Percentiles rank a stretch among this genome's conserved stretches.
phyloP scores from a whole-genome alignment of 495 filamentous ascomycete genomes.

The Sordaria brevicollis region DNA sequence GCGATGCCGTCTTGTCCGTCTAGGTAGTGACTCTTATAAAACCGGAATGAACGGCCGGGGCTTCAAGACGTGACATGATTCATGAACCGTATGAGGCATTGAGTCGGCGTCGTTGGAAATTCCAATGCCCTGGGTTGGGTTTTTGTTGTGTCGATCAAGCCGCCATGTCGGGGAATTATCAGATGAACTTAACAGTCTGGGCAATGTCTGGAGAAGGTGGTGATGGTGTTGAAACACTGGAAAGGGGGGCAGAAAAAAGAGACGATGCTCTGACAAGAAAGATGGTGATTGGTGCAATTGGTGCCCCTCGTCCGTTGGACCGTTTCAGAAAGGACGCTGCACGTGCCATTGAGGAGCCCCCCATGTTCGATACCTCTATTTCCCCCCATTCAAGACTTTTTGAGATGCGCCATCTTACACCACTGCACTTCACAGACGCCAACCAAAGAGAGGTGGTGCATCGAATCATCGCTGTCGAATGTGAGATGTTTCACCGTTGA shows the following conservation, averaged over 20 bases:
- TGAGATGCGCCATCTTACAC: background rate
- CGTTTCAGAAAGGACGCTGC: background rate
- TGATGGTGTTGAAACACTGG: background rate
- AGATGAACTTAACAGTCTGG: background rate
- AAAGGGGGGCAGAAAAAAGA: background rate
- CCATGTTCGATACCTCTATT: too few relatives aligned
- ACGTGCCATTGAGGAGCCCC: background rate
- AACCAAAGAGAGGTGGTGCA: background rate
- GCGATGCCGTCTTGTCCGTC: background rate
- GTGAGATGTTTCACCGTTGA: background rate
- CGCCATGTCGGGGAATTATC: background rate
- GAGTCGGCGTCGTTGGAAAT: background rate
- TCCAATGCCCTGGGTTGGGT: background rate
- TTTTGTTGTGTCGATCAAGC: background rate
- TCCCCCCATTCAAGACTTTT: background rate
- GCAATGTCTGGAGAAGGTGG: background rate
- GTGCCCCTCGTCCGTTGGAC: background rate
- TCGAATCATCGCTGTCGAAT: background rate
- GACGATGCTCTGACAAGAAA: background rate
- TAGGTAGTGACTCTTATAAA: too few relatives aligned
- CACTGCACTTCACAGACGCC: background rate
- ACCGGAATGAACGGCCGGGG: background rate
- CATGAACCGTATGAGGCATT: background rate
- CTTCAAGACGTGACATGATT: background rate
- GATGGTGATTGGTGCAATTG: background rate